Conservation (phyloP, 352 stramenopile species). For the Blastocystis sp. region DNA sequence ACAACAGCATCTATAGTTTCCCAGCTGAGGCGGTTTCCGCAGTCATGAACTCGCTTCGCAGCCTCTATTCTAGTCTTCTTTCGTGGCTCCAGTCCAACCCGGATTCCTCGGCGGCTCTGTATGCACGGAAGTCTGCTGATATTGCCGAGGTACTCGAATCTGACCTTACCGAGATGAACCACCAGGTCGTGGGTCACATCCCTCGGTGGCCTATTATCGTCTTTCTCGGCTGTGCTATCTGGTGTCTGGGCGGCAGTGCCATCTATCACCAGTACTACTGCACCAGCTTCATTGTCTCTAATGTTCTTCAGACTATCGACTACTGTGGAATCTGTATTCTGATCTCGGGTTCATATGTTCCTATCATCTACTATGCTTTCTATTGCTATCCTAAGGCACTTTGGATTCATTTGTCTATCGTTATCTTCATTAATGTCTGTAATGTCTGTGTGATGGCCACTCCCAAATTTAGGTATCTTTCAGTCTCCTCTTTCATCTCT, state of each 20-base stretch:
- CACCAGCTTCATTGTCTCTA: conserved; percentile 13
- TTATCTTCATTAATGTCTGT: conserved; percentile 32
- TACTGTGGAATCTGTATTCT: conserved; percentile 62
- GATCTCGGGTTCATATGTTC: conserved; percentile 61
- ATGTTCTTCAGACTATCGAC: conserved; percentile 54
- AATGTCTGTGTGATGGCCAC: conserved; percentile 60
- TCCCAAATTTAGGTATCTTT: conserved; percentile 43
- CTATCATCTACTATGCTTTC: conserved; percentile 61
- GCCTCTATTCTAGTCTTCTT: not conserved
- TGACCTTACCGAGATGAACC: not conserved
- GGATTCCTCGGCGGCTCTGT: not conserved
- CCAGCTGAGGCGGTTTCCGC: not conserved
- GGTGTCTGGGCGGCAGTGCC: conserved; percentile 23
- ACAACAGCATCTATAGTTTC: not conserved
- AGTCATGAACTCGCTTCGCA: not conserved
- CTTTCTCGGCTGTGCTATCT: conserved; percentile 50
- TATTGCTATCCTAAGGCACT: conserved; percentile 48
- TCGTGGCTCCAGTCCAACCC: not conserved
- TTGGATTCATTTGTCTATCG: conserved; percentile 54
- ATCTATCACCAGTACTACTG: conserved; percentile 60
- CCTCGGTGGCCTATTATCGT: conserved; percentile 61
- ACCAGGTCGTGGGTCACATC: conserved; percentile 1
- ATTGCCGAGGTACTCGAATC: not conserved
- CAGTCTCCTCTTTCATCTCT: not conserved
- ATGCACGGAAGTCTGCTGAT: conserved; percentile 22